Conservation (phyloP, 225 moss, liverwort and hornwort genomes). For the Takakia lepidozioides region DNA sequence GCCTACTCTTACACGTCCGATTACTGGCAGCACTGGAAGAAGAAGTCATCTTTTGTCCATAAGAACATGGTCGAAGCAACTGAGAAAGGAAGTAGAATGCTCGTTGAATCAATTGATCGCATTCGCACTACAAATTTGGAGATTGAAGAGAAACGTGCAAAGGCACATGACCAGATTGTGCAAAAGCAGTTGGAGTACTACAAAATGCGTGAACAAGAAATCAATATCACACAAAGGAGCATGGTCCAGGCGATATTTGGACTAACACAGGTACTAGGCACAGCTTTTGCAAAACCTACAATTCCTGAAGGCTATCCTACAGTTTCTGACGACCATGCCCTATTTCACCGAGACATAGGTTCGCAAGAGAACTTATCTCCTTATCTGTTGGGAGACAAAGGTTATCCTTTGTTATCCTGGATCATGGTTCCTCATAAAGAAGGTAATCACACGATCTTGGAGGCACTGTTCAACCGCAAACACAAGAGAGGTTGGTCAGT, state of each 20-base stretch:
- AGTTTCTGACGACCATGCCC: too few species aligned
- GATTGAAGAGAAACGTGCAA: slow-evolving; percentile 4
- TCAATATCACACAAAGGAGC: slow-evolving; percentile 4
- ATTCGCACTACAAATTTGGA: slow-evolving; percentile 8
- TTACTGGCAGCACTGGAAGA: slow-evolving; percentile 1
- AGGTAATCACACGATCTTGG: too few species aligned
- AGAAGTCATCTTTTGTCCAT: slow-evolving; percentile 2
- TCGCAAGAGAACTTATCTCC: too few species aligned
- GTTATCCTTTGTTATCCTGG: too few species aligned
- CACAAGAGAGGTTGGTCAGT: too few species aligned
- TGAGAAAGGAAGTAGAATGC: slow-evolving; percentile 4
- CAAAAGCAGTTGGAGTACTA: slow-evolving; percentile 10
- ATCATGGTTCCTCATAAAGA: too few species aligned
- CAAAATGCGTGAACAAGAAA: slow-evolving; percentile 8
- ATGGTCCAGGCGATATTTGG: slow-evolving; percentile 9
- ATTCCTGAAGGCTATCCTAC: too few species aligned
- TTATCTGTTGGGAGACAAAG: too few species aligned
- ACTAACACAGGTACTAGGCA: slow-evolving; percentile 9
- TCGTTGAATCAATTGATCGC: slow-evolving; percentile 12
- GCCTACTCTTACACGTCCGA: too few species aligned
- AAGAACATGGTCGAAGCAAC: slow-evolving; percentile 4
- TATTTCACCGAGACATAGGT: too few species aligned
- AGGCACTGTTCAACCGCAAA: too few species aligned
- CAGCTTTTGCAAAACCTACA: not conserved
- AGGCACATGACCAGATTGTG: slow-evolving; percentile 12